Evolutionary conservation across 2,329 filamentous ascomycete genomes (phyloP).

Genomic region (Plenodomus lindquistii): DNA sequence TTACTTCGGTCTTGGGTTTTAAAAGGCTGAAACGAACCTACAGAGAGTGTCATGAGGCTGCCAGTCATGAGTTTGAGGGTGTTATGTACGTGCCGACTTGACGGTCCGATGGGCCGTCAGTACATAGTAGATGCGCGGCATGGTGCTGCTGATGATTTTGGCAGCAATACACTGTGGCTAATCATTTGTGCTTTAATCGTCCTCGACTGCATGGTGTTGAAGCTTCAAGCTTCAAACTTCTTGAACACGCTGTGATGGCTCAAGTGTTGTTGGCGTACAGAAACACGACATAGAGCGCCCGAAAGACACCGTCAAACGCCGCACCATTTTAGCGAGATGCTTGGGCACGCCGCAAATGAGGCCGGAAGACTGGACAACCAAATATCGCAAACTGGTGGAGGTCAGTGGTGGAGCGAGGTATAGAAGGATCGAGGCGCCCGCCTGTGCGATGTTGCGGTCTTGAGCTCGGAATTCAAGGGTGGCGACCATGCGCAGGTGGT

Average conservation of each 20-base stretch:
- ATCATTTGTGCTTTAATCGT: too few relatives aligned
- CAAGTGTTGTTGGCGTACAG: background rate
- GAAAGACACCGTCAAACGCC: background rate
- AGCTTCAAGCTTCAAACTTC: too few relatives aligned
- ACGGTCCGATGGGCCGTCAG: constrained; percentile 12
- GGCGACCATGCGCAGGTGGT: too few relatives aligned
- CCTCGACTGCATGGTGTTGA: too few relatives aligned
- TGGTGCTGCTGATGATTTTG: background rate
- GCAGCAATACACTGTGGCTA: too few relatives aligned
- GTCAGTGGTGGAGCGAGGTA: background rate
- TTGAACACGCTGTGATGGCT: too few relatives aligned
- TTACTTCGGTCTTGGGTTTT: constrained; percentile 1
- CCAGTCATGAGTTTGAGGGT: constrained; percentile 12
- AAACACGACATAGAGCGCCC: background rate
- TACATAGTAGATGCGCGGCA: too few relatives aligned
- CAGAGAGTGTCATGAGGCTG: constrained; percentile 9
- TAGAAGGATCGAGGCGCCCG: background rate
- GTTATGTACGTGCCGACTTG: constrained; percentile 10
- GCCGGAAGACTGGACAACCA: background rate
- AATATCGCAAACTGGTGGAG: background rate
- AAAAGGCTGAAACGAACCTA: constrained; percentile 12
- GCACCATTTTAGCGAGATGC: background rate
- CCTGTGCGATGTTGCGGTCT: background rate
- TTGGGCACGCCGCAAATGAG: background rate
- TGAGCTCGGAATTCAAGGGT: too few relatives aligned